Percentiles rank a stretch among this genome's conserved stretches.
Evolutionary conservation across 2,329 filamentous ascomycete species (phyloP).

Genomic region (Xylaria hypoxylon): DNA sequence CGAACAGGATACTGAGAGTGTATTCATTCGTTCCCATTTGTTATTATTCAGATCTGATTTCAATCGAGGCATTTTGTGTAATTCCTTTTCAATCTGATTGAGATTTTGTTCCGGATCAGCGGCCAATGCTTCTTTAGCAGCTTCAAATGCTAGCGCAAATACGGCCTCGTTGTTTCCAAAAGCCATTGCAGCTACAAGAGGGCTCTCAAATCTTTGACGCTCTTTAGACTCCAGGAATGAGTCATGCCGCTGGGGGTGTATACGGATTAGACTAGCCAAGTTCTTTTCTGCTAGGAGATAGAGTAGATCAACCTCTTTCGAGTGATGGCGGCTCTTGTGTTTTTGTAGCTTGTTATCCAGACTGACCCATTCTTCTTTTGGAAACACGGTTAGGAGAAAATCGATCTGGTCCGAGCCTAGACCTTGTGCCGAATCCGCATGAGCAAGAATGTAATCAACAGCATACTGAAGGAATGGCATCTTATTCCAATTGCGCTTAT

Average conservation of each 20-base stretch:
- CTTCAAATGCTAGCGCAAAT: slow-evolving; percentile 12
- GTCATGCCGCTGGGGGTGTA: slow-evolving; percentile 17
- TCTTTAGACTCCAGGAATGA: not conserved
- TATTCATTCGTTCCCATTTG: not conserved
- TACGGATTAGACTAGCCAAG: slow-evolving; percentile 23
- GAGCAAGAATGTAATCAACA: slow-evolving; percentile 54
- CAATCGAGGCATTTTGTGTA: slow-evolving; percentile 14
- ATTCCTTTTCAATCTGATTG: slow-evolving; percentile 1
- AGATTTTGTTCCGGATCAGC: not conserved
- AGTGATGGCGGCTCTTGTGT: slow-evolving; percentile 25
- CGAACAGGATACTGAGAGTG: not conserved
- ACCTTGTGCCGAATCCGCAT: slow-evolving; percentile 51
- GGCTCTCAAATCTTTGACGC: slow-evolving; percentile 20
- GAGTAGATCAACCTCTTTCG: slow-evolving; percentile 18
- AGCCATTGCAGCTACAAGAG: slow-evolving; percentile 28
- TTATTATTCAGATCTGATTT: not conserved
- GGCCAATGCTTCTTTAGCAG: not conserved
- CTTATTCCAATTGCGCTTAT: slow-evolving; percentile 36
- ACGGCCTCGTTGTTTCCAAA: slow-evolving; percentile 26
- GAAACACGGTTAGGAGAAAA: slow-evolving; percentile 29
- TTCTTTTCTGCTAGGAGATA: slow-evolving; percentile 40
- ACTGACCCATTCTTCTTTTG: slow-evolving; percentile 23
- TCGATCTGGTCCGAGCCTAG: slow-evolving; percentile 13
- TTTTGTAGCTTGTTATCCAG: slow-evolving; percentile 31
- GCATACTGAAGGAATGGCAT: slow-evolving; percentile 62